Evolutionary conservation across 2,329 filamentous ascomycete species (phyloP), one percentile per base, ranked within the genome.

Genomic region (Drechmeria coniospora): DNA sequence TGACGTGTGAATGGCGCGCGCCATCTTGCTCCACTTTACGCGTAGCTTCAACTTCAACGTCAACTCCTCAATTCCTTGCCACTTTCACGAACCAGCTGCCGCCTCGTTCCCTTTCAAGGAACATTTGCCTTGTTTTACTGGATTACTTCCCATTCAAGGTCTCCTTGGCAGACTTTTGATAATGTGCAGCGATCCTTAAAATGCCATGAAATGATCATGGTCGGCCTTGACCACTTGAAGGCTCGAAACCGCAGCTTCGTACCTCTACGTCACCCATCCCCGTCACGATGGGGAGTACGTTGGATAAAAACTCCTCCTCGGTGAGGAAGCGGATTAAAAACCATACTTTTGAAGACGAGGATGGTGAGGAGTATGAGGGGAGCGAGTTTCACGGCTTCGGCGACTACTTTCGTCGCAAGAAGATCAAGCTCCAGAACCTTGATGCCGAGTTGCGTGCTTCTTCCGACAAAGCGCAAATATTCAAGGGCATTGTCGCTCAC

Each of bases 331-430:
- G 66, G 38, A 73, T 77, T 35, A 64, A 72, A 30, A 46, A 45
- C 11, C 72, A 93, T 53, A 68, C 63, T 2, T 95, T 94, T 49
- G 62, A 76, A 2, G 66, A 79, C 44, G 84, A 94, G 48, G 68
- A 68, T 15, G 87, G 90, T 32, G 87, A 95, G 32, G 92, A 98
- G 50, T 98, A 98, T 50, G 74, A 77, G 32, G 71, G 65, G 2
- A 94, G 84, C 36, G 71, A 69, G 28, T 98, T 95, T 51, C 82
- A 83, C 15, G 87, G 86, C 7, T 92, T 95, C 44, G 56, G 64
- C 15, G 87, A 95, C 46, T 98, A 95, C 52, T 92, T 94, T 49
- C 69, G 86, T 27, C 76, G 86, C 31, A 98, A 98, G 61, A 94
- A 92, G 63, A 74, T 93, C 52, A 98, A 98, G 49, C 66, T 98